Percentiles rank a stretch among this genome's conserved stretches.
Conservation (phyloP, 768 basidiomycete genomes). For the Lactarius akahatsu region DNA sequence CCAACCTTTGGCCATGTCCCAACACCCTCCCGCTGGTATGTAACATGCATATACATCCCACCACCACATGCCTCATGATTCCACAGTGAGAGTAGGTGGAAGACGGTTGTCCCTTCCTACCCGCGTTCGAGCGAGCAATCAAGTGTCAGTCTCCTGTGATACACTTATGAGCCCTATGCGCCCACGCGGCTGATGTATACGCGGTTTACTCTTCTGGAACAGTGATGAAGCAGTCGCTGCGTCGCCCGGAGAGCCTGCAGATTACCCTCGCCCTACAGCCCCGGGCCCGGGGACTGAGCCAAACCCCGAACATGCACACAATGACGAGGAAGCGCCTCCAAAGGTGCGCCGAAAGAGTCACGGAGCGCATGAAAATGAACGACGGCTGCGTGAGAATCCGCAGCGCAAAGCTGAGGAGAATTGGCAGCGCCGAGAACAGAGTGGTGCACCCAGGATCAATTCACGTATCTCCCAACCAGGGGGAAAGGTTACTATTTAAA, state of each 20-base stretch:
- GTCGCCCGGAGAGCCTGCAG: conserved; percentile 27
- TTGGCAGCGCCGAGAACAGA: conserved; percentile 24
- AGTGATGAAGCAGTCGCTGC: conserved; percentile 17
- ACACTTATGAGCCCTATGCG: too few species aligned
- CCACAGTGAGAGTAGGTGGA: conserved; percentile 27
- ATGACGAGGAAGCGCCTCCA: conserved; percentile 25
- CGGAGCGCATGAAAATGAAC: conserved; percentile 26
- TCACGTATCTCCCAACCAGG: conserved; percentile 61
- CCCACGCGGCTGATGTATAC: neutral
- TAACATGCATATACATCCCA: neutral
- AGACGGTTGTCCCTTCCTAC: conserved; percentile 29
- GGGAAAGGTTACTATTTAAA: conserved; percentile 44
- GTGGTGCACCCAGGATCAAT: conserved; percentile 32
- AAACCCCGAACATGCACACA: conserved; percentile 13
- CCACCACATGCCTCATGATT: neutral
- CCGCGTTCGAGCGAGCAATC: conserved; percentile 16
- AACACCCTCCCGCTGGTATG: conserved; percentile 29
- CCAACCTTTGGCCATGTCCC: conserved; percentile 13
- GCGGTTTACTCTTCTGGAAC: neutral
- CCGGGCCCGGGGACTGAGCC: conserved; percentile 19
- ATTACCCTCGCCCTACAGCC: conserved; percentile 28
- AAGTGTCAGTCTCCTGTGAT: conserved; percentile 19
- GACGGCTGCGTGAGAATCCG: conserved; percentile 27
- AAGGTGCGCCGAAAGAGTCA: conserved; percentile 25
- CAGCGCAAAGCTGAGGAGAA: conserved; percentile 27